Base-by-base conservation (phyloP, 768 basidiomycete species). In the Mycena rosella region DNA sequence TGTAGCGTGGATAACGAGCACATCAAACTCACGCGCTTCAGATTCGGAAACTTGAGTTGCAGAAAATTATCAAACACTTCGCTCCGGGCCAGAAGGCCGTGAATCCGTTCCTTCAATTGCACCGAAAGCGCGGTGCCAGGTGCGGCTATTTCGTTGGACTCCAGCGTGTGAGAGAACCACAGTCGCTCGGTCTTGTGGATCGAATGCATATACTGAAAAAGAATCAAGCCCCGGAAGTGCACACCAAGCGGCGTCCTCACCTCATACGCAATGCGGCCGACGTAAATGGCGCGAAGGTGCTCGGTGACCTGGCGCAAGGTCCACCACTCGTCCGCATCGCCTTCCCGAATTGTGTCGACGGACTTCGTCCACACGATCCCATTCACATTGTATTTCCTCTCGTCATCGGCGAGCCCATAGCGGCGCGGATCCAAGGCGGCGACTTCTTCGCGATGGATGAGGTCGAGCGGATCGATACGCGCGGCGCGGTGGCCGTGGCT, bases 251-350 rank as follows among this genome's bases (percentile, higher is more conserved):
- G 32, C 45, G 29, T 36, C 38, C 38, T 38, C 38, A 42, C 54
- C 85, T 98, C 96, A 74, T 96, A 94, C 1, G 93, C 95, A 71
- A 98, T 94, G 26, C 88, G 88, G 2, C 91, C 93, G 30, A 94
- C 92, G 74, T 98, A 98, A 1, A 93, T 85, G 0, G 82, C 78
- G 60, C 90, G 87, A 15, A 98, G 82, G 76, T 93, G 91, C 18
- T 82, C 75, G 4, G 85, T 86, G 65, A 98, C 94, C 48, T 93
- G 86, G 34, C 84, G 85, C 27, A 97, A 83, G 1, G 87, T 86
- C 90, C 92, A 94, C 77, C 83, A 77, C 78, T 86, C 74, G 74
- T 79, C 82, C 6, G 77, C 74, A 6, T 75, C 73, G 8, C 73
- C 63, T 42, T 74, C 66, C 32, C 71, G 70, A 18, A 55, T 60